Evolutionary conservation across 176 grass and related monocot genomes (phyloP), one percentile per base, ranked within the genome.

Genomic region (Paspalum notatum): DNA sequence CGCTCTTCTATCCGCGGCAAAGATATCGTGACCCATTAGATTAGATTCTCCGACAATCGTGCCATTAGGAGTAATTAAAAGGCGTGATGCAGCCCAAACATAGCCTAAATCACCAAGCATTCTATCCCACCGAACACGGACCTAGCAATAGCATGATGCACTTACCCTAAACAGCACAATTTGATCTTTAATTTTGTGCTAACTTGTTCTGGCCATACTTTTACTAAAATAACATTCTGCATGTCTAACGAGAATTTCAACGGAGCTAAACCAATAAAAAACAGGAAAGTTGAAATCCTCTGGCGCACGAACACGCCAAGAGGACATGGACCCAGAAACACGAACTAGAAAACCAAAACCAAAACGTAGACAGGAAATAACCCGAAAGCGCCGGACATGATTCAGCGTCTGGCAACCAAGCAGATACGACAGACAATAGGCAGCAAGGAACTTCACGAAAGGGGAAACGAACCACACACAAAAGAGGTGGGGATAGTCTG

Each of bases 391-490:
- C 40, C 24, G 3, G 12, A 49, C 21, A 43, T 22, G 43, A 45
- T 8, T 20, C 58, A n/a, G 18, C 26, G 32, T 59, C 72, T 12
- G 20, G 68, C 69, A 89, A 67, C 68, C 68, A 84, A 66, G 26
- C 75, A 71, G 66, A 71, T 27, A 64, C 65, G 82, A 70, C 82
- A 76, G 77, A 76, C 82, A 85, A 85, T 71, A 81, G 77, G 27
- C 27, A 41, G 20, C 2, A 27, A 57, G 25, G 24, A 76, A 76
- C 26, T 61, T 50, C 51, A 79, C 26, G 26, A 83, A 87, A 79
- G 50, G n/a, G n/a, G 61, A 57, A 53, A 8, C 48, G 49, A 88
- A 72, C 42, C 58, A 50, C 20, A n/a, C 77, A 58, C 40, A 49
- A 26, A 51, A 76, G 67, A 72, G 20, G 7, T 15, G 9, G 6